phyloP scores from a whole-genome alignment of 2,329 filamentous ascomycete genomes.

The Beauveria pseudobassiana region DNA sequence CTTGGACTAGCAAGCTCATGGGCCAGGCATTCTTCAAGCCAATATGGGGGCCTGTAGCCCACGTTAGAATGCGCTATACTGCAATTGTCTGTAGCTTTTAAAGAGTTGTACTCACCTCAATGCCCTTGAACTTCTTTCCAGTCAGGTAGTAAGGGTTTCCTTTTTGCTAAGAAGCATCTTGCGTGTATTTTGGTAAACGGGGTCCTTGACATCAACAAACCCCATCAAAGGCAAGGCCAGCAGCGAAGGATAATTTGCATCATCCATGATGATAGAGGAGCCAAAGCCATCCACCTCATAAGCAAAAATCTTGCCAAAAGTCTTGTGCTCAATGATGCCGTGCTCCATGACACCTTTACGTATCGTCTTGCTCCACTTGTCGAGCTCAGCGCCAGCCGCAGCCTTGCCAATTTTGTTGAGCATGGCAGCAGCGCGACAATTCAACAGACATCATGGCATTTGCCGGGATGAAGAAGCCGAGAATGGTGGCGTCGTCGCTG shows the following conservation, averaged over 20 bases:
- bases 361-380: conserved; percentile 54
- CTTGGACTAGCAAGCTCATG: conserved; percentile 88
- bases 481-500: conserved; percentile 87
- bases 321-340: conserved; percentile 68
- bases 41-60: conserved; percentile 50
- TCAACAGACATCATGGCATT: conserved; percentile 97
- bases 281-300: conserved; percentile 87
- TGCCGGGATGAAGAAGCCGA: conserved; percentile 90
- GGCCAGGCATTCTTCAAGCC: conserved; percentile 92
- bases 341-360: conserved; percentile 75
- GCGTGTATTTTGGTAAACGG: conserved; percentile 80
- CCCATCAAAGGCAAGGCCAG: conserved; percentile 73
- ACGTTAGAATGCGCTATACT: neutral
- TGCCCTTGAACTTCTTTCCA: conserved; percentile 72
- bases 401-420: conserved; percentile 54
- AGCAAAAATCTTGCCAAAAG: conserved; percentile 73
- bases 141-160: conserved; percentile 86
- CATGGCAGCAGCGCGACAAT: conserved; percentile 64
- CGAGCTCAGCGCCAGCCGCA: conserved; percentile 45
- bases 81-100: neutral
- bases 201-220: conserved; percentile 57
- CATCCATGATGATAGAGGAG: conserved; percentile 77
- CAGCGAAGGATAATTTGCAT: conserved; percentile 78
- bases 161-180: conserved; percentile 61
- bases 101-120: conserved; percentile 54